These are phyloP conservation scores for Mycena kentingensis DNA, from an alignment of 768 basidiomycete species.

Conservation along the genomic window DNA sequence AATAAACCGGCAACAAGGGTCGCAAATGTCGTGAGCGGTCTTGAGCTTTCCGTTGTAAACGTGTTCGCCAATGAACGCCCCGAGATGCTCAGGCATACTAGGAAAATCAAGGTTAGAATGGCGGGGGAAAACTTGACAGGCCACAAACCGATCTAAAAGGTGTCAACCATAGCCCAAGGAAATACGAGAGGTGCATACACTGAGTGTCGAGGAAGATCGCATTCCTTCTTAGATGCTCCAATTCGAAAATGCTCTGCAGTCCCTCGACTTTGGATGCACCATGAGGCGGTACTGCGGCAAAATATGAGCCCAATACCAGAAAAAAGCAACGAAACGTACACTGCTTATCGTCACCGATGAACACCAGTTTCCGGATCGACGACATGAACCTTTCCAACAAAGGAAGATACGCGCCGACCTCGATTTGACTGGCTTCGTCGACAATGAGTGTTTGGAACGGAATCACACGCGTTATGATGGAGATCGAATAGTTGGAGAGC, in stretches of 20 bases:
- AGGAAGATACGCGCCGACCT: constrained; percentile 48
- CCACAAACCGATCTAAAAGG: neutral
- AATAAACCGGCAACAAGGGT: constrained; percentile 55
- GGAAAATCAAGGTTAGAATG: constrained; percentile 25
- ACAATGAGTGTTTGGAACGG: constrained; percentile 44
- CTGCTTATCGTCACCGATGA: constrained; percentile 57
- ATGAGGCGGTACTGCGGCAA: constrained; percentile 47
- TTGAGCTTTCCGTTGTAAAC: constrained; percentile 55
- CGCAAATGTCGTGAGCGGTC: constrained; percentile 49
- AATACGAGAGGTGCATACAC: constrained; percentile 43
- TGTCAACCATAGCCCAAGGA: neutral
- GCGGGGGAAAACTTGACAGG: neutral
- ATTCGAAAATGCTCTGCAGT: constrained; percentile 47
- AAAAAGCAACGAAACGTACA: constrained; percentile 32
- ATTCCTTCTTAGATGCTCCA: constrained; percentile 40
- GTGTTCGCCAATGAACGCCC: constrained; percentile 57
- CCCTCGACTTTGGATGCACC: neutral
- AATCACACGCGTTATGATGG: constrained; percentile 27
- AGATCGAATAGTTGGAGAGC: constrained; percentile 44
- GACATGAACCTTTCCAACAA: constrained; percentile 35
- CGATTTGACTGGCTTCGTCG: constrained; percentile 59
- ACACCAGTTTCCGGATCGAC: constrained; percentile 44
- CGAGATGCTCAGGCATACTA: constrained; percentile 68
- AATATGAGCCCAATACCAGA: neutral
- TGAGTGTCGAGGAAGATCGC: constrained; percentile 60